Base-by-base conservation (phyloP, 257 asterid species). In the Euphrasia confusa region DNA sequence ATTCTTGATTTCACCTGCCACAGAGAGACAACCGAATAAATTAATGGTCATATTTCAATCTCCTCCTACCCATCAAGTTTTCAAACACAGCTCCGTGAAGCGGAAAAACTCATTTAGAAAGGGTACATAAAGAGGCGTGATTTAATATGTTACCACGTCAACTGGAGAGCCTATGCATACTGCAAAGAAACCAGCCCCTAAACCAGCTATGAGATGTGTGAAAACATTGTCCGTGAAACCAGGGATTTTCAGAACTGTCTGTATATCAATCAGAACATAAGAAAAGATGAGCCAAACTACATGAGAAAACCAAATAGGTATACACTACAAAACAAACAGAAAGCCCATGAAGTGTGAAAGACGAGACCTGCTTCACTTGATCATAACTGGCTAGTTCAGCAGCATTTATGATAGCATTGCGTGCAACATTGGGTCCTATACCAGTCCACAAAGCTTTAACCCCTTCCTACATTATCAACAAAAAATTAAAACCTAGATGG, bases 91-190 rank as follows among this genome's bases (percentile, higher is more conserved):
- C 33, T 47, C 58, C 17, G 2, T 10, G n/a, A 44, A 44, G 13
- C 58, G 15, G 6, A 54, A 45, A 47, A 59, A 11, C 13, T 14
- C 2, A 5, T 24, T 53, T 50, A 56, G 42, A 64, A 40, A 4
- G 26, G 17, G 15, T 44, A 57, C 27, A 10, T 39, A 7, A 68
- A 65, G 45, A 27, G 54, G 54, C 17, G 5, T 26, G 9, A 45
- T 72, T 10, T 11, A 56, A 50, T 30, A 74, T 42, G 32, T 60
- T 85, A 93, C 99, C 91, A 93, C 99, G 54, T 93, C 99, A 57
- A 93, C 99, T 8, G 99, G 99, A 44, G 99, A 93, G 65, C 99
- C 97, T 15, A 93, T 83, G 78, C 99, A 93, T 66, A 93, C 97
- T 28, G 99, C 99, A 65, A 89, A 75, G 76, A 93, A 89, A 27